Evolutionary conservation across 2,329 filamentous ascomycete genomes (phyloP).

Genomic region (Cladosporium sp.): DNA sequence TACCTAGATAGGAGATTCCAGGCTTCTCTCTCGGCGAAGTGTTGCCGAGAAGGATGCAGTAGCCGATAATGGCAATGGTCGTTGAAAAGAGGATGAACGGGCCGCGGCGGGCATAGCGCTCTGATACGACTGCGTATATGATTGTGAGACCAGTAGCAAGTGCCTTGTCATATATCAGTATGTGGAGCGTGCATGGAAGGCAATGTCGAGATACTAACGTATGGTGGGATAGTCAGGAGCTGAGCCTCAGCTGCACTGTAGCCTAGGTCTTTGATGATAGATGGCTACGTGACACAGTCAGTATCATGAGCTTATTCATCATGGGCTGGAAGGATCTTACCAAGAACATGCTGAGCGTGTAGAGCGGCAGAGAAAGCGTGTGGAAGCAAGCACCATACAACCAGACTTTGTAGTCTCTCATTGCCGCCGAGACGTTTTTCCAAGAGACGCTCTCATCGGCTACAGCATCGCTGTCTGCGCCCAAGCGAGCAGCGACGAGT

Average conservation of each 20-base stretch:
- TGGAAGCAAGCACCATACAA: constrained; percentile 69
- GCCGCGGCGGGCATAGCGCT: constrained; percentile 54
- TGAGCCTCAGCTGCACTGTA: constrained; percentile 43
- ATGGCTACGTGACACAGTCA: constrained; percentile 35
- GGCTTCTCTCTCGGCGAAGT: constrained; percentile 38
- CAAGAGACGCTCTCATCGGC: constrained; percentile 66
- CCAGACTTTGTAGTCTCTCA: constrained; percentile 67
- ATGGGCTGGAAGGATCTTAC: constrained; percentile 35
- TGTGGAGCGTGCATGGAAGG: background rate
- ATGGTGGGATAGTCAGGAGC: constrained; percentile 33
- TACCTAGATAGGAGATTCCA: constrained; percentile 36
- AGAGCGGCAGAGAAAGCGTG: constrained; percentile 61
- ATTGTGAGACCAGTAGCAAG: constrained; percentile 54
- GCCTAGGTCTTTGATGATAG: constrained; percentile 61
- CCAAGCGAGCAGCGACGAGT: constrained; percentile 59
- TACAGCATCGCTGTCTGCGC: constrained; percentile 65
- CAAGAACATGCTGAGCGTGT: constrained; percentile 44
- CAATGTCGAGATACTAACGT: constrained; percentile 30
- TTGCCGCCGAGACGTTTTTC: constrained; percentile 58
- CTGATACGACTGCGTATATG: constrained; percentile 56
- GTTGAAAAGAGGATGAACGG: constrained; percentile 58
- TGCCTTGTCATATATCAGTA: constrained; percentile 25
- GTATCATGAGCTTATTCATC: constrained; percentile 21
- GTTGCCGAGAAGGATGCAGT: constrained; percentile 35
- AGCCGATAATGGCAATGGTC: constrained; percentile 34